Conservation (phyloP, 352 stramenopile genomes). For the Salisapilia sapeloensis region DNA sequence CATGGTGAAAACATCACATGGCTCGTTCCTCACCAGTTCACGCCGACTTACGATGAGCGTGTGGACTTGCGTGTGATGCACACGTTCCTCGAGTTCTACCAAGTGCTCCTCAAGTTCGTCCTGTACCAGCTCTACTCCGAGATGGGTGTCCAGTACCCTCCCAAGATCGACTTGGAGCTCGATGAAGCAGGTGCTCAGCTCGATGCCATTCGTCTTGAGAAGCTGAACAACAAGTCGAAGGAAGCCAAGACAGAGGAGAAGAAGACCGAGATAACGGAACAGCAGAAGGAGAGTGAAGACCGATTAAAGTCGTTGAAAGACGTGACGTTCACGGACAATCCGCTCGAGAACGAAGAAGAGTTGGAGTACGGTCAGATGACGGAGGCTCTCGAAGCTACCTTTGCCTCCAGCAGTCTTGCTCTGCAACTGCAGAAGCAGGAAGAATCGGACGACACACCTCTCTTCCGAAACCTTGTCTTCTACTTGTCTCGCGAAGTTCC, state of each 20-base stretch:
- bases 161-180: constrained; percentile 78
- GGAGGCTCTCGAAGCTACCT: constrained; percentile 83
- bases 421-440: constrained; percentile 71
- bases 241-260: constrained; percentile 12
- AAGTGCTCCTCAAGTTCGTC: constrained; percentile 96
- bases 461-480: constrained; percentile 79
- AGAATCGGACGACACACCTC: constrained; percentile 37
- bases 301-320: constrained; percentile 55
- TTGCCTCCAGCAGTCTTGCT: constrained; percentile 65
- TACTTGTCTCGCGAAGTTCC: constrained; percentile 94
- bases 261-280: constrained; percentile 21
- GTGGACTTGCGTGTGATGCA: constrained; percentile 99
- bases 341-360: constrained; percentile 56
- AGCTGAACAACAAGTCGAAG: constrained; percentile 16
- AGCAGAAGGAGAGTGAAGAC: constrained; percentile 82
- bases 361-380: constrained; percentile 79
- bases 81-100: constrained; percentile 99
- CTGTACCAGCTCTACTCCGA: constrained; percentile 97
- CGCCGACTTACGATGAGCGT: constrained; percentile 90
- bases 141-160: constrained; percentile 89
- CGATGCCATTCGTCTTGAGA: constrained; percentile 45
- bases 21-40: constrained; percentile 97
- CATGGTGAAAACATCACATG: constrained; percentile 92
- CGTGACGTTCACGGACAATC: constrained; percentile 14
- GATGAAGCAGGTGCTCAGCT: constrained; percentile 62